Conservation (phyloP, 2,329 filamentous ascomycete species). For the Pyrenochaeta sp. region DNA sequence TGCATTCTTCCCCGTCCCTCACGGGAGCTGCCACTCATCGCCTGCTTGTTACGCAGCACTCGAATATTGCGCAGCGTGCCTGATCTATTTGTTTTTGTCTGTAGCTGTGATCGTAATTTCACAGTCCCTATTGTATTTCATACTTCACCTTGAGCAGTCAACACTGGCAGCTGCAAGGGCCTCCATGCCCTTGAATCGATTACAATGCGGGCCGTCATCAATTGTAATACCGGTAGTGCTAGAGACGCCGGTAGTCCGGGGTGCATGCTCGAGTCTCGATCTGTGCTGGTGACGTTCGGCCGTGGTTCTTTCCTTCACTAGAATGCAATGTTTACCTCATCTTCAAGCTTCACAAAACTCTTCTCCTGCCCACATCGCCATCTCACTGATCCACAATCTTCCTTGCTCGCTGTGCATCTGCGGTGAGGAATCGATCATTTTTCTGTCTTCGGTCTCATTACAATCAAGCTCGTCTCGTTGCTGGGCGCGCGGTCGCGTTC, state of each 20-base stretch:
- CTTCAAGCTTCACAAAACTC: conserved; percentile 20
- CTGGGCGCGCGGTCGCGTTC: background rate
- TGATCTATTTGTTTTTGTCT: background rate
- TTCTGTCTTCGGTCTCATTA: background rate
- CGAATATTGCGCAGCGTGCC: background rate
- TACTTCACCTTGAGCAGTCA: background rate
- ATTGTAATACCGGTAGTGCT: background rate
- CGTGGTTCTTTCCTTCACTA: conserved; percentile 20
- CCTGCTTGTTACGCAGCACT: background rate
- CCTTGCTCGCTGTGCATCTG: background rate
- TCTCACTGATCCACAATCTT: conserved; percentile 1
- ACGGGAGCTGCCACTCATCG: background rate
- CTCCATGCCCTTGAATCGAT: background rate
- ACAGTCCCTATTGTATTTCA: background rate
- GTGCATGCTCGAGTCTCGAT: conserved; percentile 27
- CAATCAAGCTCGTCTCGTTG: background rate
- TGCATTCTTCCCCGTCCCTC: conserved; percentile 9
- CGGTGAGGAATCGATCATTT: background rate
- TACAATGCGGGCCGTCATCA: background rate
- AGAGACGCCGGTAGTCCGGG: conserved; percentile 25
- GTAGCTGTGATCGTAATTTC: background rate
- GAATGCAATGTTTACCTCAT: conserved; percentile 19
- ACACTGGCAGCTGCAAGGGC: background rate
- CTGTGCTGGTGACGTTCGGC: conserved; percentile 23
- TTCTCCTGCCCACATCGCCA: conserved; percentile 9